Base-by-base conservation (phyloP, 352 stramenopile species). In the Phytophthora colocasiae region DNA sequence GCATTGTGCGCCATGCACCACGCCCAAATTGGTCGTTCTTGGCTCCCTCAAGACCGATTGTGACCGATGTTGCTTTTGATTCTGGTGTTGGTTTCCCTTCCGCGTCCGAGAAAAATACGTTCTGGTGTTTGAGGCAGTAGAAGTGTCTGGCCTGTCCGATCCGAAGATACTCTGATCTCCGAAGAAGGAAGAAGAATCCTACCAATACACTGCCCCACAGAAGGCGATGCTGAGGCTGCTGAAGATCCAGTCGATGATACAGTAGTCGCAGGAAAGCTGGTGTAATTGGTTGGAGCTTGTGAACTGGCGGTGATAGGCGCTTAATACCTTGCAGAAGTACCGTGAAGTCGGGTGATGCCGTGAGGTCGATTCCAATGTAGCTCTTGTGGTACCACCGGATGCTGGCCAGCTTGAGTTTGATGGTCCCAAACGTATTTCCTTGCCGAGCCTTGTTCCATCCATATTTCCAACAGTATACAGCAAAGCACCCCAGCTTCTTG, bases 221-320 rank as follows among this genome's bases (percentile, higher is more conserved):
- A 2, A 76, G 54, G 1, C 56, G 67, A 14, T 74, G 50, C 0
- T 46, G 56, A 0, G 67, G 54, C 39, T 32, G 32, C 9, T 31
- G 19, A 0, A 69, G 0, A 19, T 69, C 32, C 17, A 63, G 26
- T 2, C 6, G 22, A 7, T 44, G 6, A 7, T 54, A 49, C 2
- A 80, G 46, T 3, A 60, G 51, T 3, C 56, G 59, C 3, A 74
- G 50, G 17, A 77, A 67, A 1, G 63, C 52, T 24, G 47, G 32
- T 2, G 67, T 71, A 8, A 77, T 63, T 24, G 62, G 71, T 36
- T 73, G 62, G 8, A 66, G 59, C 44, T 79, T 76, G 5, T 11
- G 26, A 0, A 62, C 31, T 14, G 62, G 66, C 15, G 60, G 14
- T 17, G 57, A 76, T 15, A 70, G 17, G 0, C 66, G 49, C 7